Percentiles rank a stretch among this genome's conserved stretches.
These are phyloP conservation scores for Calonectria honghensis DNA, from an alignment of 2,329 filamentous ascomycete genomes.

Conservation along the genomic window DNA sequence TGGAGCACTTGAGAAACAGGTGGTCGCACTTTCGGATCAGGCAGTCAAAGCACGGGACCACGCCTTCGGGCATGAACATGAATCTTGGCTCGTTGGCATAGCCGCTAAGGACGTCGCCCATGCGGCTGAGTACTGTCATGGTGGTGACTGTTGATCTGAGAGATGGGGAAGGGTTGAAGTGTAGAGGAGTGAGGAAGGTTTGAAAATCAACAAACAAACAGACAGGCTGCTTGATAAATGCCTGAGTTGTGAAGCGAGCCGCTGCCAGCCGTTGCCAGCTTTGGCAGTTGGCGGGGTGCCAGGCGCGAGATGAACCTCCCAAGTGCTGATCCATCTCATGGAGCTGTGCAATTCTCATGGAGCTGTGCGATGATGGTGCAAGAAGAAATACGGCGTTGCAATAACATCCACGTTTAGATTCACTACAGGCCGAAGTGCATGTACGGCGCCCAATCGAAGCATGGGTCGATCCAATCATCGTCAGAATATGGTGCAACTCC, in stretches of 20 bases:
- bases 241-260: not conserved
- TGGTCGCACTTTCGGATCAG: not conserved
- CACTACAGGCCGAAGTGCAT: not conserved
- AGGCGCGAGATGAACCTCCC: not conserved
- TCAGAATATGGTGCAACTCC: not conserved
- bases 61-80: not conserved
- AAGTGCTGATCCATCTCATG: not conserved
- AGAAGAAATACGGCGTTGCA: rapidly evolving
- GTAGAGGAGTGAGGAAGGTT: not conserved
- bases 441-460: not conserved
- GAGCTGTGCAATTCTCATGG: not conserved
- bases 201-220: not conserved
- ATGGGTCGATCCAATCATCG: not conserved
- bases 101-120: not conserved
- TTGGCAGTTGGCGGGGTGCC: not conserved
- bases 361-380: not conserved
- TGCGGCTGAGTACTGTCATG: not conserved
- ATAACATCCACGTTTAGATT: not conserved
- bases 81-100: not conserved
- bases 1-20: not conserved
- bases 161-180: not conserved
- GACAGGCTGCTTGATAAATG: not conserved
- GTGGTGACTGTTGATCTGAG: not conserved
- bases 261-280: not conserved
- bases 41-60: not conserved